Evolutionary conservation across 495 filamentous ascomycete genomes (phyloP), one percentile per base, ranked within the genome.

Genomic region (Friedmanniomyces simplex): DNA sequence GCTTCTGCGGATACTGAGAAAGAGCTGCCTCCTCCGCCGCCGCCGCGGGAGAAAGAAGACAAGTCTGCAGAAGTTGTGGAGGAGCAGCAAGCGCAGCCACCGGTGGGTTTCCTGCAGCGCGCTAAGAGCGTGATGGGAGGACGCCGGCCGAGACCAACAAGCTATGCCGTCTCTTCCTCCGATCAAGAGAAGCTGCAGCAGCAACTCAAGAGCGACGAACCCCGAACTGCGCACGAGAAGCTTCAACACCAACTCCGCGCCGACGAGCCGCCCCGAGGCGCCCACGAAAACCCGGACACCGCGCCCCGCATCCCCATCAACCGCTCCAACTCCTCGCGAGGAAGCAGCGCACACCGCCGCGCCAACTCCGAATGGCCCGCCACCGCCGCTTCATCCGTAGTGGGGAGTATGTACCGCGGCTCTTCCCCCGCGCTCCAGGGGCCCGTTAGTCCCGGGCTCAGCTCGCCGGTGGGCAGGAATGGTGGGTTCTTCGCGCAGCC

Each of bases 371-470:
- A 95, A 72, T 50, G 60, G 42, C 73, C 64, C 18, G 82, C 81
- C 3, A 87, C 88, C 18, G 79, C 48, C 4, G 2, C 41, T 13
- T 12, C 24, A 3, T 5, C 77, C 41, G 80, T 93, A 28, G 83
- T 93, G 20, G 85, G 85, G 57, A 86, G 86, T 63, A 94, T 94
- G 86, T 89, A 90, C 73, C 84, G 83, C 63, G 82, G 81, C 14
- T 68, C 69, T 14, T 69, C 75, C 6, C 67, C 76, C 39, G 68
- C 73, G 55, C 74, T 82, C 21, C 85, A 84, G 2, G 79, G 76
- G 4, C 77, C 74, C 6, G 73, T 76, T 22, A 79, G 75, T 60
- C 81, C 81, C 24, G 77, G 75, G 18, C 68, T 79, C 75, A 74
- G 20, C 68, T 79, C 59, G 74, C 75, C 57, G n/a, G 72, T 72